These are phyloP conservation scores for Cornus florida DNA, from an alignment of 148 eudicot genomes.

Conservation along the genomic window DNA sequence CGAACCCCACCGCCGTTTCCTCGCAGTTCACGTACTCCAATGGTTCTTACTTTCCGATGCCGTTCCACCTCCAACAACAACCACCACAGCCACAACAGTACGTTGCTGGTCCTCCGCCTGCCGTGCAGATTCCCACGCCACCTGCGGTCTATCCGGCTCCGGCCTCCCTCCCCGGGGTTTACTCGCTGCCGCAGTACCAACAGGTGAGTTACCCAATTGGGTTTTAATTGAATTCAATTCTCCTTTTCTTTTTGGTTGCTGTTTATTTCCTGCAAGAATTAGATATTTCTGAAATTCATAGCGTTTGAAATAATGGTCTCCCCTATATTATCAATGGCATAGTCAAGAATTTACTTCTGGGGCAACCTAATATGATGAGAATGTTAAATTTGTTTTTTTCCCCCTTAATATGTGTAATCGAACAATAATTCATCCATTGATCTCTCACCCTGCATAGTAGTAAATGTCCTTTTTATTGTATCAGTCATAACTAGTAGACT, in stretches of 20 bases:
- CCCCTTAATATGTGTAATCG: too few relatives aligned
- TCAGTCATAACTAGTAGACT: too few relatives aligned
- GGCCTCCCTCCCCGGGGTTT: conserved; percentile 31
- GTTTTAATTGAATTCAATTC: background rate
- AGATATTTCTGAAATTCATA: too few relatives aligned
- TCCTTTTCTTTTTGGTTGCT: too few relatives aligned
- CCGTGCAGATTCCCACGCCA: background rate
- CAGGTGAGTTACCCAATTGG: conserved; percentile 38
- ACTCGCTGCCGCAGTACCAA: conserved; percentile 76
- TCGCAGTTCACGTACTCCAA: conserved; percentile 60
- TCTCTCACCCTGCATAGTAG: background rate
- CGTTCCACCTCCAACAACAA: conserved; percentile 80
- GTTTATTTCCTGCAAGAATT: too few relatives aligned
- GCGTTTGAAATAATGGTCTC: too few relatives aligned
- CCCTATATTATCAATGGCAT: too few relatives aligned
- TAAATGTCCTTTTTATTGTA: too few relatives aligned
- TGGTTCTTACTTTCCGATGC: conserved; percentile 72
- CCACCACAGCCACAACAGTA: conserved; percentile 37
- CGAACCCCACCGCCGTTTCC: conserved; percentile 27
- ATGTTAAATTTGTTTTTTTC: too few relatives aligned
- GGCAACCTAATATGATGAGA: too few relatives aligned
- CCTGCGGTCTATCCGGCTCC: conserved; percentile 36
- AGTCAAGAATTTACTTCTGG: too few relatives aligned
- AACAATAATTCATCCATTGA: background rate
- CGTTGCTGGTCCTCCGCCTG: conserved; percentile 29